Evolutionary conservation across 1,284 basidiomycete species (phyloP).

Genomic region (Sporisorium exsertum): DNA sequence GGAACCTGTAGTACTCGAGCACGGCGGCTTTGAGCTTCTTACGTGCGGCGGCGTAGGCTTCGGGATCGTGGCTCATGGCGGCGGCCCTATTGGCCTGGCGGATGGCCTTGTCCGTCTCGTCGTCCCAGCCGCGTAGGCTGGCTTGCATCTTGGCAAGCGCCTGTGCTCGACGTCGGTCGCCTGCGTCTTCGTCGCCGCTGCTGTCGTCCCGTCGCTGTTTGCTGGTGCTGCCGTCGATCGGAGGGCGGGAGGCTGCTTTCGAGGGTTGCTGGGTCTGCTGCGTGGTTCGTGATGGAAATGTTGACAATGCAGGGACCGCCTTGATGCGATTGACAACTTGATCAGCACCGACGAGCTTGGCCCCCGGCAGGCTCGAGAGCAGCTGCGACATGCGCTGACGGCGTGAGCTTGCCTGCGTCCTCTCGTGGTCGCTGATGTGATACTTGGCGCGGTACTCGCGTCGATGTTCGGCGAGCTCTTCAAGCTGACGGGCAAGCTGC

Average conservation of each 20-base stretch:
- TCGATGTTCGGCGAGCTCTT: constrained; percentile 64
- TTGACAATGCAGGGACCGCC: constrained; percentile 4
- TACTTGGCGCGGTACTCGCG: constrained; percentile 57
- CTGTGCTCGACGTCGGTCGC: constrained; percentile 53
- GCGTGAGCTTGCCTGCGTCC: neutral
- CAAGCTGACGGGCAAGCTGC: constrained; percentile 78
- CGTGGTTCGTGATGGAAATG: neutral
- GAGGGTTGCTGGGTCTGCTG: neutral
- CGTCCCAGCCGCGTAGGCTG: constrained; percentile 44
- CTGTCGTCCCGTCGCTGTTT: constrained; percentile 14
- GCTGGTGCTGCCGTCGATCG: constrained; percentile 20
- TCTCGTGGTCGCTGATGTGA: constrained; percentile 27
- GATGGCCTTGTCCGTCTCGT: constrained; percentile 45
- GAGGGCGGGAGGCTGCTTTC: neutral
- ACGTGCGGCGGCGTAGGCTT: constrained; percentile 84
- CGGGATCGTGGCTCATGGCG: constrained; percentile 75
- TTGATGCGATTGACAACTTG: constrained; percentile 21
- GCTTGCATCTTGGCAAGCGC: constrained; percentile 58
- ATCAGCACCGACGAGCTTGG: constrained; percentile 12
- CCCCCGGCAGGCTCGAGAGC: constrained; percentile 29
- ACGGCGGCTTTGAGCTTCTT: constrained; percentile 84
- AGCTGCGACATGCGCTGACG: constrained; percentile 37
- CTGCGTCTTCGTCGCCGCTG: constrained; percentile 53
- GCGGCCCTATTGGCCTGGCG: constrained; percentile 57
- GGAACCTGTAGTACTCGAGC: constrained; percentile 82